Evolutionary conservation across 306 rosid species (phyloP).

Genomic region (Pachyrhizus erosus): DNA sequence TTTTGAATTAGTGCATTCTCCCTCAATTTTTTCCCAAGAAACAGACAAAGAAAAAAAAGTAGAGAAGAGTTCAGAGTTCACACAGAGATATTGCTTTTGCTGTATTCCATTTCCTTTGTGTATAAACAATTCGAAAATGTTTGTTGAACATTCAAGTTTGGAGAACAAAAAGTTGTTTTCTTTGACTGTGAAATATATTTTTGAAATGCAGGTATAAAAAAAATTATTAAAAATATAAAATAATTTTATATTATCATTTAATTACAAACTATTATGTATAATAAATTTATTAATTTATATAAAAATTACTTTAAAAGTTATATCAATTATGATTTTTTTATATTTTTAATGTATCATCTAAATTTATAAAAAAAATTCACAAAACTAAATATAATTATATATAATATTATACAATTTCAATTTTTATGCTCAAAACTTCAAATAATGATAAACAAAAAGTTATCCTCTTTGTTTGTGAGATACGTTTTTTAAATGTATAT

Average conservation of each 20-base stretch:
- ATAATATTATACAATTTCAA: neutral
- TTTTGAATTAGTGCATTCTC: neutral
- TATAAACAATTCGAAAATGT: neutral
- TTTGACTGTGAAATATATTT: neutral
- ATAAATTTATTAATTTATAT: too few species aligned
- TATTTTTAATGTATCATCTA: too few species aligned
- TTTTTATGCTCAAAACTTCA: too few species aligned
- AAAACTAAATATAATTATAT: too few species aligned
- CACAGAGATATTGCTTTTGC: neutral
- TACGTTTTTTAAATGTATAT: too few species aligned
- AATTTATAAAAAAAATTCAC: too few species aligned
- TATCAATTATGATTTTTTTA: too few species aligned
- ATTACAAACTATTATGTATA: too few species aligned
- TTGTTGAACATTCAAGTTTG: neutral
- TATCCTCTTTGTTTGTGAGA: neutral
- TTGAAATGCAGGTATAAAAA: neutral
- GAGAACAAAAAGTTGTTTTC: neutral
- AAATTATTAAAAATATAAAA: too few species aligned
- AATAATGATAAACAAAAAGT: too few species aligned
- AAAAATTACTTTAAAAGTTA: too few species aligned
- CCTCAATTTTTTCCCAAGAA: neutral
- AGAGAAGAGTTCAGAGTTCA: neutral
- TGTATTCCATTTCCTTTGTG: slow-evolving; percentile 10
- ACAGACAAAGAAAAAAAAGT: neutral
- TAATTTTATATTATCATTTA: too few species aligned